A percentile compares a stretch with the other conserved stretches of the same genome.
phyloP scores from a whole-genome alignment of 2,329 filamentous ascomycete species.

The Diaporthe sp. region DNA sequence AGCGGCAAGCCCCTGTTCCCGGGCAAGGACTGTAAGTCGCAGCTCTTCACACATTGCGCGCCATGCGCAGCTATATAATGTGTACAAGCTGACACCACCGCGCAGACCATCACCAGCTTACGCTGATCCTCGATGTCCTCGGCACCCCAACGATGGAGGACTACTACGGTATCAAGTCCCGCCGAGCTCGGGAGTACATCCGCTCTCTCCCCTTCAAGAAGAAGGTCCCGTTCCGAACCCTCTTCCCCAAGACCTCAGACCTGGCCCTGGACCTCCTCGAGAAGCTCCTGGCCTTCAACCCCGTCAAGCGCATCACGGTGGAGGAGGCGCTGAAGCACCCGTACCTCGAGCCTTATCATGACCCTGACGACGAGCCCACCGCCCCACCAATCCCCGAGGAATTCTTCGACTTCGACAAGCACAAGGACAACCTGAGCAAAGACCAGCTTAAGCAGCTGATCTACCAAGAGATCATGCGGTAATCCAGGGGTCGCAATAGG shows the following conservation, averaged over 20 bases:
- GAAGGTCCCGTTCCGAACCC: constrained; percentile 96
- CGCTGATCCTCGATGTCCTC: constrained; percentile 94
- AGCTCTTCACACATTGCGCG: background rate
- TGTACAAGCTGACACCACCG: constrained; percentile 30
- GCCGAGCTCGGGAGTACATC: constrained; percentile 96
- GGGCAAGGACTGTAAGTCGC: constrained; percentile 90
- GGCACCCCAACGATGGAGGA: constrained; percentile 99
- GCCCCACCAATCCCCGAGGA: constrained; percentile 97
- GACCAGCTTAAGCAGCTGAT: constrained; percentile 98
- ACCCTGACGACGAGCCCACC: constrained; percentile 97
- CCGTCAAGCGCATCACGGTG: constrained; percentile 97
- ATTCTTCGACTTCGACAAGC: constrained; percentile 99
- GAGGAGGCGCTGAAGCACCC: constrained; percentile 98
- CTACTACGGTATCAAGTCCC: constrained; percentile 99
- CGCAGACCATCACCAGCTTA: constrained; percentile 95
- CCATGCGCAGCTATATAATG: too few species aligned
- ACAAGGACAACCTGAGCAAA: constrained; percentile 98
- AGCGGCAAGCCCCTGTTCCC: constrained; percentile 98
- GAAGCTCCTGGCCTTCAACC: constrained; percentile 97
- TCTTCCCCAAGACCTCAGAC: constrained; percentile 99
- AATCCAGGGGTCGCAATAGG: constrained; percentile 32
- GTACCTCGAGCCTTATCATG: constrained; percentile 98
- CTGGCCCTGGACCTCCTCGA: constrained; percentile 93
- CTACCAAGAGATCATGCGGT: constrained; percentile 93
- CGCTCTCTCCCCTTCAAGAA: constrained; percentile 99